Conservation (phyloP, 257 asterid species). For the Solanum piurae region DNA sequence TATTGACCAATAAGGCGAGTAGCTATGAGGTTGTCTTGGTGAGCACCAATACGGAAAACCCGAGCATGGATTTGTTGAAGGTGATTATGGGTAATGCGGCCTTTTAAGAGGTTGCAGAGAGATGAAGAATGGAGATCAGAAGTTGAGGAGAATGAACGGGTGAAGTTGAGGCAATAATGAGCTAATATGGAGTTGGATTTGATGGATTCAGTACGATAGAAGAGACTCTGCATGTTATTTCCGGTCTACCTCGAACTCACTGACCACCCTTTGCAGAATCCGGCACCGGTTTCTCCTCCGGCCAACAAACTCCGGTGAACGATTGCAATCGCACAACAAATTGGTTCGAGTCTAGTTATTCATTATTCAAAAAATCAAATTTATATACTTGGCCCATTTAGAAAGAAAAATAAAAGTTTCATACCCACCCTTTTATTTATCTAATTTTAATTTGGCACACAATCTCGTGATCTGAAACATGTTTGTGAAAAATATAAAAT, state of each 20-base stretch:
- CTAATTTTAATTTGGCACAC: too few species aligned
- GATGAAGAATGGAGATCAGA: conserved; percentile 1
- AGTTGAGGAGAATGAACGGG: conserved; percentile 5
- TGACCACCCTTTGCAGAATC: conserved; percentile 4
- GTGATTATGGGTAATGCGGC: conserved; percentile 34
- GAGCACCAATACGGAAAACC: conserved; percentile 31
- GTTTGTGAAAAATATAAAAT: too few species aligned
- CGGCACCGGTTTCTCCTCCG: conserved; percentile 49
- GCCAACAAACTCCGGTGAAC: conserved; percentile 51
- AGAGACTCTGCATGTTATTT: not conserved
- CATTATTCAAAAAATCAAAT: not conserved
- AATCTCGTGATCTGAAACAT: too few species aligned
- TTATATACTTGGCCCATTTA: not conserved
- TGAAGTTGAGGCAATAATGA: not conserved
- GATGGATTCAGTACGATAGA: not conserved
- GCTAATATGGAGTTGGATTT: not conserved
- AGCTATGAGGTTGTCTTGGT: conserved; percentile 60
- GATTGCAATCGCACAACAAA: not conserved
- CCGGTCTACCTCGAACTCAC: conserved; percentile 23
- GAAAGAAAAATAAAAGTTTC: too few species aligned
- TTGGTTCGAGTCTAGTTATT: not conserved
- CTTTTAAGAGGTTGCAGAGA: conserved; percentile 44
- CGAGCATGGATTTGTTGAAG: conserved; percentile 74
- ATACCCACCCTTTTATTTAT: not conserved
- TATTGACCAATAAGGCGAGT: conserved; percentile 79